phyloP scores from a whole-genome alignment of 768 basidiomycete genomes.

The Psilocybe azurescens region DNA sequence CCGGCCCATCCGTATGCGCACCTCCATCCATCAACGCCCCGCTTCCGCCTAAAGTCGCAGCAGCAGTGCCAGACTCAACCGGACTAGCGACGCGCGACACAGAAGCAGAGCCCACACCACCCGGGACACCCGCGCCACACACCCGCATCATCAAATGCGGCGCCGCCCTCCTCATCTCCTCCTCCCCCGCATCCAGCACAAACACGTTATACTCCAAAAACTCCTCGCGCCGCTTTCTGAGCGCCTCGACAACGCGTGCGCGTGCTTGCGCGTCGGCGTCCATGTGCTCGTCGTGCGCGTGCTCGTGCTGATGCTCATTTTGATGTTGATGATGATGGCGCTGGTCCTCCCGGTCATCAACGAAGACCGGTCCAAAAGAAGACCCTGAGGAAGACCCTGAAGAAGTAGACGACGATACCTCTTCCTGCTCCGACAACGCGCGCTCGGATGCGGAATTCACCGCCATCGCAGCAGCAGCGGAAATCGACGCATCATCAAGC shows the following conservation, averaged over 20 bases:
- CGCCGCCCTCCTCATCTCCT: constrained; percentile 47
- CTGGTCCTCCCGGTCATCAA: background rate
- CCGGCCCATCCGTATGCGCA: constrained; percentile 47
- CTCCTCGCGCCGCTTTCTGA: constrained; percentile 17
- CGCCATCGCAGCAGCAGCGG: background rate
- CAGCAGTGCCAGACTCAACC: background rate
- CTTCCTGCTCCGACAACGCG: background rate
- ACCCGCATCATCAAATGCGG: constrained; percentile 60
- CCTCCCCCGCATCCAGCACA: constrained; percentile 64
- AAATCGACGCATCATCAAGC: constrained; percentile 9
- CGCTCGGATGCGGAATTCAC: background rate
- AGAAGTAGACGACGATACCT: background rate
- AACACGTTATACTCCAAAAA: constrained; percentile 76
- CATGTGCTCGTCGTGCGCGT: too few species aligned
- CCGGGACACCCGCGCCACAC: constrained; percentile 44
- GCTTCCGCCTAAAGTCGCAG: background rate
- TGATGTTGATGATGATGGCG: background rate
- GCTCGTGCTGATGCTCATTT: background rate
- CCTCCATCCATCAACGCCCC: constrained; percentile 20
- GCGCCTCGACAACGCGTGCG: constrained; percentile 11
- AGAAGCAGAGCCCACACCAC: constrained; percentile 18
- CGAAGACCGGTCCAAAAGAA: too few species aligned
- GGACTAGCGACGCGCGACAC: background rate
- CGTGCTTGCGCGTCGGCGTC: background rate
- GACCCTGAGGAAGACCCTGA: too few species aligned